phyloP scores from a whole-genome alignment of 768 basidiomycete species.

The Mycena galopus region DNA sequence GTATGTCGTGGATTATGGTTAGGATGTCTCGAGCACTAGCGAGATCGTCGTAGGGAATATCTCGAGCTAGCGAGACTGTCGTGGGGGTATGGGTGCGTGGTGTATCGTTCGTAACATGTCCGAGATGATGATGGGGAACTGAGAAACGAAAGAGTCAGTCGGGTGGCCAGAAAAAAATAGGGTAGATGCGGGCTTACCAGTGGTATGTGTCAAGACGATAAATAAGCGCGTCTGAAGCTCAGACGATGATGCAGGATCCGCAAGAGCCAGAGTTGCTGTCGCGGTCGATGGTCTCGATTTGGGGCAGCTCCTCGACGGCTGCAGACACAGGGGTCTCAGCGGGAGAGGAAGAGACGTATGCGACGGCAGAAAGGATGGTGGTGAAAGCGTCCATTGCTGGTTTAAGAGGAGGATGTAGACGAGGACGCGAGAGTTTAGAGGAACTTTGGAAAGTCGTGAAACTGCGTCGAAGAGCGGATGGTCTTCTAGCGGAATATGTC shows the following conservation, averaged over 20 bases:
- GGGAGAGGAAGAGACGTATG: constrained; percentile 15
- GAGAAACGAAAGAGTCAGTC: not conserved
- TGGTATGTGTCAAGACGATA: no score
- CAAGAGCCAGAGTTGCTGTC: constrained; percentile 22
- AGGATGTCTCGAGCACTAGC: not conserved
- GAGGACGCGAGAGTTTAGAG: constrained; percentile 4
- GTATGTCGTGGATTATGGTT: not conserved
- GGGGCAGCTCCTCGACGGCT: constrained; percentile 18
- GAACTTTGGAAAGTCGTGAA: not conserved
- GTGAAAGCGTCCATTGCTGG: constrained; percentile 34
- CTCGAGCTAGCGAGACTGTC: constrained; percentile 14
- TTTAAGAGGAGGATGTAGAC: not conserved
- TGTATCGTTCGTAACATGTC: not conserved
- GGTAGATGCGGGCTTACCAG: not conserved
- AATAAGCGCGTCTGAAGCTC: not conserved
- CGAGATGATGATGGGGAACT: not conserved
- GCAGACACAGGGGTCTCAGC: not conserved
- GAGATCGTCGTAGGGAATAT: not conserved
- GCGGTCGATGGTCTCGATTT: constrained; percentile 24
- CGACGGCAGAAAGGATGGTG: constrained; percentile 18
- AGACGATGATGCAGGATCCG: constrained; percentile 26
- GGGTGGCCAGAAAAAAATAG: not conserved
- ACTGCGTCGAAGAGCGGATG: not conserved
- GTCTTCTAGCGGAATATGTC: not conserved
- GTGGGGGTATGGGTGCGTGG: constrained; percentile 12